Percentiles rank a stretch among this genome's conserved stretches.
Conservation (phyloP, 2,329 filamentous ascomycete genomes). For the Aspergillus pseudoviridinutans region DNA sequence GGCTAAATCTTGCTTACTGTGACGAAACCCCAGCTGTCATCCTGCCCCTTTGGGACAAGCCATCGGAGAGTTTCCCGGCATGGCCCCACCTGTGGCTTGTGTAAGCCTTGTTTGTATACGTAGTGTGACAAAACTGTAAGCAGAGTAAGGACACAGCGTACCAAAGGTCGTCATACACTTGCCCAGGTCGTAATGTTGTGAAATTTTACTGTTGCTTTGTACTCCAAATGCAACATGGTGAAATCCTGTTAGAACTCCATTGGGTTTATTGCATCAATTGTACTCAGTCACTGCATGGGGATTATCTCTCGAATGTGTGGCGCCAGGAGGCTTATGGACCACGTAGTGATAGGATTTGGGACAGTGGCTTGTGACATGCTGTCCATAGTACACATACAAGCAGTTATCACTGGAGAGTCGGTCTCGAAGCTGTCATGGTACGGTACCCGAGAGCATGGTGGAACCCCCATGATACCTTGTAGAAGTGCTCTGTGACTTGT, state of each 20-base stretch:
- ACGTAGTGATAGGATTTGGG: neutral
- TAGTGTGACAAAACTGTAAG: neutral
- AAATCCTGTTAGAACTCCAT: neutral
- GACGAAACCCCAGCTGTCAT: conserved; percentile 27
- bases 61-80: conserved; percentile 28
- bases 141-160: neutral
- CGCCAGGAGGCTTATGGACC: neutral
- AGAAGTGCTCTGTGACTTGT: neutral
- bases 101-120: neutral
- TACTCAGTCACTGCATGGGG: neutral
- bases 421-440: neutral
- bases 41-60: conserved; percentile 23
- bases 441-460: neutral
- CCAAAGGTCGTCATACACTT: neutral
- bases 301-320: neutral
- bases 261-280: neutral
- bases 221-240: neutral
- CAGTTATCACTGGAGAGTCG: neutral
- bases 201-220: neutral
- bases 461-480: neutral
- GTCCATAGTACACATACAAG: neutral
- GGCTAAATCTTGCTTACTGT: conserved; percentile 8
- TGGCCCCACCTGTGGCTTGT: conserved; percentile 11
- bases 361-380: neutral
- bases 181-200: neutral